Evolutionary conservation across 2,329 filamentous ascomycete species (phyloP).

Genomic region (Hypomyces perniciosus): DNA sequence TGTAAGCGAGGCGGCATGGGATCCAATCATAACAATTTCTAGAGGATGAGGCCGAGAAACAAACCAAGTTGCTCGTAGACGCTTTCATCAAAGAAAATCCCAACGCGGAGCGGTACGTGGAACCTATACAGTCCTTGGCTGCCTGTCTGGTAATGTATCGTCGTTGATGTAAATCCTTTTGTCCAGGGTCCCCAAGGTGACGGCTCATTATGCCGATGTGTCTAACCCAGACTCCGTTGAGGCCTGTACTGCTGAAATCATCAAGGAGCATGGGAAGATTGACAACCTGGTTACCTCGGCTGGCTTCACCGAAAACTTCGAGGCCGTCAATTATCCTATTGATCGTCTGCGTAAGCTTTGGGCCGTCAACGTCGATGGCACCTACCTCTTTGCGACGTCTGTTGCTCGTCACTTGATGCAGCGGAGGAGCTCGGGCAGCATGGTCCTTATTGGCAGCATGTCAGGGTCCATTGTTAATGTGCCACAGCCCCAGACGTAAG

Average conservation of each 20-base stretch:
- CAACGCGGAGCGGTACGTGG: constrained; percentile 56
- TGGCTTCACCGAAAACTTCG: constrained; percentile 93
- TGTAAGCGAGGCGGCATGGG: neutral
- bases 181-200: constrained; percentile 67
- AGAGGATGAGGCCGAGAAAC: constrained; percentile 79
- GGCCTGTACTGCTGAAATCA: constrained; percentile 58
- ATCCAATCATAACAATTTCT: constrained; percentile 2
- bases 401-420: constrained; percentile 87
- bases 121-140: neutral
- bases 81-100: constrained; percentile 77
- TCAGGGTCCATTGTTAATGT: constrained; percentile 90
- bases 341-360: constrained; percentile 90
- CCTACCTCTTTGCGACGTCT: constrained; percentile 78
- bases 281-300: constrained; percentile 94
- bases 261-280: constrained; percentile 64
- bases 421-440: constrained; percentile 70
- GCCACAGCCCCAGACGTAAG: constrained; percentile 78
- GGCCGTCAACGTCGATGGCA: constrained; percentile 89
- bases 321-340: constrained; percentile 83
- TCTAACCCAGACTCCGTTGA: constrained; percentile 74
- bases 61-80: constrained; percentile 67
- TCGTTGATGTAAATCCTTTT: neutral
- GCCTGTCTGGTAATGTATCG: neutral
- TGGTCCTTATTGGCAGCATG: constrained; percentile 96
- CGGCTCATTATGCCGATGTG: constrained; percentile 86